Evolutionary conservation across 495 filamentous ascomycete genomes (phyloP), one percentile per base, ranked within the genome.

Genomic region (Daldinia loculata): DNA sequence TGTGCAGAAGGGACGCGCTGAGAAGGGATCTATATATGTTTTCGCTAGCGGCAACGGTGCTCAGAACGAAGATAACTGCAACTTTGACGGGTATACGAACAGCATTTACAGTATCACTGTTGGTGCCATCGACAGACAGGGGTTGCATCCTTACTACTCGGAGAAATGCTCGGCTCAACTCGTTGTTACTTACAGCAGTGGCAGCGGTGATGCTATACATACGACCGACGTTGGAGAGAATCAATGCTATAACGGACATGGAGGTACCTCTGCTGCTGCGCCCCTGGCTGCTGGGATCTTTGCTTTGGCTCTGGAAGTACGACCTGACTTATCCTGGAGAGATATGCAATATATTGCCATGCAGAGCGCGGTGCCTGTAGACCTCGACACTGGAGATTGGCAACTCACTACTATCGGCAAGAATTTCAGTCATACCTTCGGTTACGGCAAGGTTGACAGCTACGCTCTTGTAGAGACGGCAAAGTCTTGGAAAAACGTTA

Each of bases 21-120:
- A 93, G 2, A 86, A 87, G 61, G 95, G 95, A n/a, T 95, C 93
- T 12, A 90, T 99, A 67, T 99, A 93, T 72, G 95, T 99, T 55
- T 99, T 99, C 79, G 95, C 95, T 17, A 95, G 94, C 68, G 95
- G 95, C 63, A 99, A 99, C 76, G 95, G 95, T 38, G 96, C 94
- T 26, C 79, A 81, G n/a, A 85, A 75, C 53, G 94, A 91, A 43
- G 95, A 99, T 76, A 98, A 99, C 81, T 99, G 95, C 87, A 99
- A 99, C 77, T 99, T 98, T 75, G 95, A 99, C 76, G 95, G 95
- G 11, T 99, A 99, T 79, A 98, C 96, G 70, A 99, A 99, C 82
- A 97, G 93, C 76, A 99, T 99, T 63, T 99, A 98, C 85, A 97
- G 93, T 76, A 93, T 99, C 73, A 97, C 94, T 2, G 94, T 98